Evolutionary conservation across 441 rosid species (phyloP).

Genomic region (Pelargonium myrrhifolium): DNA sequence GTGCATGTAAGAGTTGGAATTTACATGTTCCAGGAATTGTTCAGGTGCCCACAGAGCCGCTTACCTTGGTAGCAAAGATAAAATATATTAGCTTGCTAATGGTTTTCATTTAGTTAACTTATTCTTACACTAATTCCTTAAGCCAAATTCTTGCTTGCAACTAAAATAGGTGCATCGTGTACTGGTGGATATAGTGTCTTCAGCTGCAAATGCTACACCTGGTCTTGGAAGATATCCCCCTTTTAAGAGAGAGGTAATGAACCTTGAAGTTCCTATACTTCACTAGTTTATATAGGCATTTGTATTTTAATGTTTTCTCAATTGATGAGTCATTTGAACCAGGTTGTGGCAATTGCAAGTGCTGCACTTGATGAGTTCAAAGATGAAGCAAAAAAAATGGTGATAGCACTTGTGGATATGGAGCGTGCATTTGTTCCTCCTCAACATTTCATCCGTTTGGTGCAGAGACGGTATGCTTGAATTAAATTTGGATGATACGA

Average conservation of each 20-base stretch:
- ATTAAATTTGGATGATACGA: neutral
- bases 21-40: too few species aligned
- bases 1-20: too few species aligned
- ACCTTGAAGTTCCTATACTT: slow-evolving; percentile 13
- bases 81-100: neutral
- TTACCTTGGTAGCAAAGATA: too few species aligned
- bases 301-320: slow-evolving; percentile 17
- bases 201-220: slow-evolving; percentile 83
- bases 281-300: slow-evolving; percentile 7
- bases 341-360: slow-evolving; percentile 86
- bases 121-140: slow-evolving; percentile 9
- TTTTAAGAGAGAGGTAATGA: slow-evolving; percentile 79
- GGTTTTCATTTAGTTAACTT: slow-evolving; percentile 12
- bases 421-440: slow-evolving; percentile 98
- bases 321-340: slow-evolving; percentile 13
- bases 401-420: slow-evolving; percentile 93
- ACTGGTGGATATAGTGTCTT: slow-evolving; percentile 74
- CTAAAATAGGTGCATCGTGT: slow-evolving; percentile 76
- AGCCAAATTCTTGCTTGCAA: slow-evolving; percentile 10
- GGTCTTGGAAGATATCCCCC: slow-evolving; percentile 97
- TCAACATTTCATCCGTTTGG: slow-evolving; percentile 90
- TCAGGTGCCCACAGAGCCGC: too few species aligned
- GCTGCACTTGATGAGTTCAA: slow-evolving; percentile 82
- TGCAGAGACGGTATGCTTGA: slow-evolving; percentile 69
- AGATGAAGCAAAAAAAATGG: slow-evolving; percentile 85